Conservation (phyloP, 768 basidiomycete species). For the Phaeotremella skinneri region DNA sequence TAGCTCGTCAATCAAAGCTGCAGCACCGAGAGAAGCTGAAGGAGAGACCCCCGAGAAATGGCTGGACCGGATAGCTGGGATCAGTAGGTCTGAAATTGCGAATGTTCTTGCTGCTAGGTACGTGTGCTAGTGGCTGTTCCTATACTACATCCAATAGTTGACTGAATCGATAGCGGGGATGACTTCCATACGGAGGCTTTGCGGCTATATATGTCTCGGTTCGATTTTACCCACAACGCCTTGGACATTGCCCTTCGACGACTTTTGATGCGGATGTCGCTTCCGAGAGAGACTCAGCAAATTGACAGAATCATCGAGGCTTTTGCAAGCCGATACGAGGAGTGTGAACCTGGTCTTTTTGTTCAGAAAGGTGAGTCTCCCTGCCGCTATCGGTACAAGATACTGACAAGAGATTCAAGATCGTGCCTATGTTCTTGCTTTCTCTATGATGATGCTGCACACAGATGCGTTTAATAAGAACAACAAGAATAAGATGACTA, state of each 20-base stretch:
- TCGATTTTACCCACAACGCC: constrained; percentile 74
- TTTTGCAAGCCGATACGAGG: constrained; percentile 78
- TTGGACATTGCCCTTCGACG: constrained; percentile 88
- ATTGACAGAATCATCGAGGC: constrained; percentile 97
- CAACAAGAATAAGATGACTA: constrained; percentile 96
- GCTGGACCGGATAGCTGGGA: constrained; percentile 63
- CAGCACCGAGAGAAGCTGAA: constrained; percentile 45
- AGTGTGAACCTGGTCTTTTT: constrained; percentile 80
- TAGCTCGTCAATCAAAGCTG: constrained; percentile 19
- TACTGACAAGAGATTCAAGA: constrained; percentile 56
- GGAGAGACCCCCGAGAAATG: constrained; percentile 69
- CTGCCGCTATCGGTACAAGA: neutral
- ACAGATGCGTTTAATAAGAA: constrained; percentile 98
- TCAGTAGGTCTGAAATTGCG: constrained; percentile 76
- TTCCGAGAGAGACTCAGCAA: constrained; percentile 95
- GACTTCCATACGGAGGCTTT: constrained; percentile 68
- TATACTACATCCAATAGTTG: constrained; percentile 10
- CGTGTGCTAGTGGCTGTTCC: constrained; percentile 19
- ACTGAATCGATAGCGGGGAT: constrained; percentile 60
- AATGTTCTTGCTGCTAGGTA: constrained; percentile 79
- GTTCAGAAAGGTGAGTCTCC: constrained; percentile 63
- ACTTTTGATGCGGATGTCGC: constrained; percentile 82
- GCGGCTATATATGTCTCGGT: constrained; percentile 67
- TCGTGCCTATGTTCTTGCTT: constrained; percentile 91
- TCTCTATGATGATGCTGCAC: constrained; percentile 97